These are phyloP conservation scores for Russula foetens DNA, from an alignment of 768 basidiomycete genomes.

Conservation along the genomic window DNA sequence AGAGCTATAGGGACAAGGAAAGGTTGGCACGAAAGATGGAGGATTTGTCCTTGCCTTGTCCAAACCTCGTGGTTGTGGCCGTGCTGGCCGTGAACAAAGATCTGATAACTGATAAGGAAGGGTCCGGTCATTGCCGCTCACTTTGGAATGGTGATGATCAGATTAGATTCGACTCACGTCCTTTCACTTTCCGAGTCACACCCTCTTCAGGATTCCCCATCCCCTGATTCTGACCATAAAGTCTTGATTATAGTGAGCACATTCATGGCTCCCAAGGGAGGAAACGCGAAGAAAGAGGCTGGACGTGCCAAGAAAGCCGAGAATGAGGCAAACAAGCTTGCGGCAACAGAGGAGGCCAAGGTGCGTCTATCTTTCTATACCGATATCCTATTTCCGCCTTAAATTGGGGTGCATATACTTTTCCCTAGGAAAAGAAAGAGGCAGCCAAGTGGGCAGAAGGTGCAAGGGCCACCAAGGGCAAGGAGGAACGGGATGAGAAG, in stretches of 20 bases:
- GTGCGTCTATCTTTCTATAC: slow-evolving; percentile 29
- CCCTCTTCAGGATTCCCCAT: no score
- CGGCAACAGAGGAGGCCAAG: slow-evolving; percentile 49
- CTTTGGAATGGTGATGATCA: background rate
- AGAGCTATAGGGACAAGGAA: no score
- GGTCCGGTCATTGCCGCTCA: background rate
- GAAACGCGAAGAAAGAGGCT: slow-evolving; percentile 87
- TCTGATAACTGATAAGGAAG: background rate
- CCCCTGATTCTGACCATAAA: background rate
- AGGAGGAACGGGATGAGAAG: slow-evolving; percentile 74
- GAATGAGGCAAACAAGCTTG: slow-evolving; percentile 77
- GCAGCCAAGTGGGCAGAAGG: slow-evolving; percentile 60
- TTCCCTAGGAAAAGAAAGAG: slow-evolving; percentile 62
- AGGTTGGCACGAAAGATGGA: no score
- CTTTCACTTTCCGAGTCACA: background rate
- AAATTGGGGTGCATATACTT: background rate
- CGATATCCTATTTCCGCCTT: background rate
- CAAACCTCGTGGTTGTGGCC: no score
- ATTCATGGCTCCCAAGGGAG: slow-evolving; percentile 77
- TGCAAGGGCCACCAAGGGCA: slow-evolving; percentile 55
- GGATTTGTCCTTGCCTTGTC: background rate
- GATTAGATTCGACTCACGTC: slow-evolving; percentile 12
- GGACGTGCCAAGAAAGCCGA: slow-evolving; percentile 89
- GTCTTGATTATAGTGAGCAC: background rate
- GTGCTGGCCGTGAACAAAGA: background rate